Base-by-base conservation (phyloP, 2,329 filamentous ascomycete genomes). In the Colletotrichum plurivorum region DNA sequence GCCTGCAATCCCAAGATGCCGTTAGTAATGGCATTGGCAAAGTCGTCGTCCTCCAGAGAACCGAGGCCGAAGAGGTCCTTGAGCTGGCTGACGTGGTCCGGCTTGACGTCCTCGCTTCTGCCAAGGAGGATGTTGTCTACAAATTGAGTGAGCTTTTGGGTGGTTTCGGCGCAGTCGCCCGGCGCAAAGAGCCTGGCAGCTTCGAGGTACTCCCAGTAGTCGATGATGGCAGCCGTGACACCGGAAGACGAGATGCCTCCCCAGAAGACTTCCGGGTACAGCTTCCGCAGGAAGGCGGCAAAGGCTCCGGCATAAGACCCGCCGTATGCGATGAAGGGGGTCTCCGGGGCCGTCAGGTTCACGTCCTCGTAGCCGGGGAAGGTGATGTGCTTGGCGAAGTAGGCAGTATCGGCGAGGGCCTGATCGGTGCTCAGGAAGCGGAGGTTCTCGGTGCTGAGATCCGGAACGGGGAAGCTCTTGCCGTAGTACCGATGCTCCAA, bases 401-500 rank as follows among this genome's bases (percentile, higher is more conserved):
- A 97, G 2, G 90, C 93, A 51, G 91, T 89, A 77, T 97, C 94
- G 8, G 93, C 94, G 46, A 97, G 78, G 0, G 94, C 90, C 78
- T 97, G 94, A 73, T 95, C 92, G 0, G 94, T 96, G 1, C 93
- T 92, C 75, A 97, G 82, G 83, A 96, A 97, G 3, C 94, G 90
- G 71, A 97, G 81, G 73, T 88, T 95, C 76, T 92, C 82, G 0
- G 89, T 91, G 73, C 80, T 84, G 49, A 95, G 84, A 74, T 95
- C 87, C 1, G 84, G 78, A 0, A 88, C 88, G 0, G 94, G 93
- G 63, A 91, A 90, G 76, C 92, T 95, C 13, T 85, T 85, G 64
- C 94, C 94, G 76, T 97, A 97, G 84, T 97, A 97, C 36, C 94
- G 89, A 76, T 97, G 94, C 81, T 97, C 94, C 3, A 97, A 86